Base-by-base conservation (phyloP, 2,329 filamentous ascomycete genomes). In the Akanthomyces uredinophilus region DNA sequence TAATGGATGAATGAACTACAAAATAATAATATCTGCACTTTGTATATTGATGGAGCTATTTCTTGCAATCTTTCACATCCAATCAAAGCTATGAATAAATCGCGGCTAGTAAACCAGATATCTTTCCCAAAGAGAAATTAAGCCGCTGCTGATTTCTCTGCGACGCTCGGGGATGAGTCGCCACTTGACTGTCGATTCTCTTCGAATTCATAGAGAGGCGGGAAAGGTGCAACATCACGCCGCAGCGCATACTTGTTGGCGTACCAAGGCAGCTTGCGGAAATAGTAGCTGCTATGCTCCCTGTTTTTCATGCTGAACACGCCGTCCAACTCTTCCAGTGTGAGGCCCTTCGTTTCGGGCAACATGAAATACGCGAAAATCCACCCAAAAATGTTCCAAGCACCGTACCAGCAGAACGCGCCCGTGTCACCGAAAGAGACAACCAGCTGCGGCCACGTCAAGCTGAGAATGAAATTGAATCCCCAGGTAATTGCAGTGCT, bases 271-370 rank as follows among this genome's bases (percentile, higher is more conserved):
- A 73, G 55, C 66, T 73, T 74, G 20, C 62, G 63, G 4, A 64
- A 14, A 60, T 75, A 73, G 63, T 75, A 75, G 0, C 62, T 60
- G 1, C 63, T 64, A 35, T 70, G 68, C 18, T 67, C 65, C 32
- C 67, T 59, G 60, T 67, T 69, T n/a, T 57, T 63, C 14, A 69
- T 65, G 7, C 61, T 63, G 18, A 64, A 68, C 16, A 71, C 16
- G 64, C 73, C 62, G 64, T 80, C 83, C 73, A 88, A 82, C 68
- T 87, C 84, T 69, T 88, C 86, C 0, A 88, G 75, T 0, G 82
- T 82, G 10, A 85, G 70, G 0, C 82, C 77, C 68, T 85, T 86
- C 0, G 85, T 87, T 70, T 87, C 84, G 0, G 83, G 84, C 14
- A 85, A 83, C 68, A 83, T 81, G 69, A 85, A 83, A 73, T 80